Conservation (phyloP, 139 green algal genomes). For the Coelastrella sp. region DNA sequence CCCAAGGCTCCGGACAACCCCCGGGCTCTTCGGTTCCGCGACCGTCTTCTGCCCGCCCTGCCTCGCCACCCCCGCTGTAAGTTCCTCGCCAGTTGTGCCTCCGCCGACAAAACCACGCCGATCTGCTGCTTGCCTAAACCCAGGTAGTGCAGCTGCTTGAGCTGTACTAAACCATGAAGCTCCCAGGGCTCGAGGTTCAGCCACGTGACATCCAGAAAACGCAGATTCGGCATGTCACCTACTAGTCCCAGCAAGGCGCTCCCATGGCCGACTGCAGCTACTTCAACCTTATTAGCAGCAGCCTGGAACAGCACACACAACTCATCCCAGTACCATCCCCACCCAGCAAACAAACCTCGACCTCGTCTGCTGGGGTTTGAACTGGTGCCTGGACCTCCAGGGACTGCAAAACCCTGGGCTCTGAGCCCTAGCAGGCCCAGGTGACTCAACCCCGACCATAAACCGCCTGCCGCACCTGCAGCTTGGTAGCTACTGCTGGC, state of each 20-base stretch:
- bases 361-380: neutral
- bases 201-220: slow-evolving; percentile 41
- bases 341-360: slow-evolving; percentile 2
- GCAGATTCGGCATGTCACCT: slow-evolving; percentile 21
- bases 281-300: slow-evolving; percentile 17
- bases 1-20: neutral
- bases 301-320: slow-evolving; percentile 10
- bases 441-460: neutral
- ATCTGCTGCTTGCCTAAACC: slow-evolving; percentile 38
- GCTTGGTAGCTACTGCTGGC: slow-evolving; percentile 1
- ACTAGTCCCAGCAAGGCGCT: slow-evolving; percentile 25
- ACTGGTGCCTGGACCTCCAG: neutral
- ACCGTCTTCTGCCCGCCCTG: neutral
- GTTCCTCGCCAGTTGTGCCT: neutral
- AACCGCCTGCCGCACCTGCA: neutral
- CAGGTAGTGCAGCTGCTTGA: slow-evolving; percentile 39
- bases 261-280: neutral
- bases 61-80: neutral
- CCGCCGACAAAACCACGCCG: neutral
- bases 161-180: slow-evolving; percentile 13
- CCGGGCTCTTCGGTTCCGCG: neutral
- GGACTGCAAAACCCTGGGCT: neutral
- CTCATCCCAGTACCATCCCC: slow-evolving; percentile 32
- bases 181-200: slow-evolving; percentile 41
- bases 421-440: neutral